Evolutionary conservation across 352 stramenopile genomes (phyloP), one percentile per base, ranked within the genome.

Genomic region (Phytophthora brassicae): DNA sequence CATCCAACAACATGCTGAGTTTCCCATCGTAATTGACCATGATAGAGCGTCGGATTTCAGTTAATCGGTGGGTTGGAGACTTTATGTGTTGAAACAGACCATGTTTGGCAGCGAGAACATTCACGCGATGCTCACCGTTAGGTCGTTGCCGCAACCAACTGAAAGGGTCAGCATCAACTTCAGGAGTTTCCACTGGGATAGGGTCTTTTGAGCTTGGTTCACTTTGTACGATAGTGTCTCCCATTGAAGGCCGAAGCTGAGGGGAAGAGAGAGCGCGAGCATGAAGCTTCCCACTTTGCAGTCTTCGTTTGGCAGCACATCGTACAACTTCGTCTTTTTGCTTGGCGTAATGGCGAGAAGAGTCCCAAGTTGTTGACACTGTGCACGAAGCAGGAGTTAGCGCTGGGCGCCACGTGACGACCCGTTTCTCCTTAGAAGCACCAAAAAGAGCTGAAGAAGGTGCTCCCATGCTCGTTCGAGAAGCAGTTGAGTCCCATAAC

Each of bases 321-420:
- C 51, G 53, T 7, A 74, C 29, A 9, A 88, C 72, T 44, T 72
- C 71, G 6, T 58, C 50, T 53, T 88, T 87, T 23, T 84, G 76
- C 63, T 84, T 84, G 22, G 60, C 64, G 43, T 91, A 89, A 39
- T 88, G 64, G 0, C 50, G 52, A 24, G 78, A 89, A 6, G 74
- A 71, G 56, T 89, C 72, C 79, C 78, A 91, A 1, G 70, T 74
- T 14, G 75, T 71, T 4, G 77, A 56, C 4, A 78, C 31, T 1
- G 72, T 63, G 36, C 68, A 68, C 1, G 75, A 77, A 2, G 73
- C 73, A 6, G 68, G 67, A 0, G 60, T 74, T 19, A 68, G 44
- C 17, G 71, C 72, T 3, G 77, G 79, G 1, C 77, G 75, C 79
- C 79, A 90, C 22, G 72, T 74, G 6, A 90, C 43, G 12, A 67